These are phyloP conservation scores for Fusarium devonianum DNA, from an alignment of 2,329 filamentous ascomycete genomes.

Conservation along the genomic window DNA sequence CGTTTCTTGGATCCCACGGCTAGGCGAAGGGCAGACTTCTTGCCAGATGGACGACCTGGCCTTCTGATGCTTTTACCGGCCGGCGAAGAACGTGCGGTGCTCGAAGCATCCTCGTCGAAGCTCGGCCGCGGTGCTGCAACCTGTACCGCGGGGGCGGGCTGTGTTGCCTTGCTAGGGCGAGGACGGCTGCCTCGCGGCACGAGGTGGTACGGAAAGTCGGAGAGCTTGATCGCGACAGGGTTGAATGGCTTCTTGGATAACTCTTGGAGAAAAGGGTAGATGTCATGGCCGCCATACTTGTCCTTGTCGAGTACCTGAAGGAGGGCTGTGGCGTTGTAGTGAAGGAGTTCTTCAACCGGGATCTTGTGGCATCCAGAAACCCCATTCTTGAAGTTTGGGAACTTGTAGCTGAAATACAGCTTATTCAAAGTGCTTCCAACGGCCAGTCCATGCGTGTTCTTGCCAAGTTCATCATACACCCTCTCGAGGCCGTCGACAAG, in stretches of 20 bases:
- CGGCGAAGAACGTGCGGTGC: slow-evolving; percentile 30
- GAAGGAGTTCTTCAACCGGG: slow-evolving; percentile 51
- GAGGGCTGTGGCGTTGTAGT: slow-evolving; percentile 55
- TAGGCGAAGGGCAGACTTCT: slow-evolving; percentile 55
- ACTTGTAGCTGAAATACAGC: slow-evolving; percentile 46
- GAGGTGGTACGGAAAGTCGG: slow-evolving; percentile 42
- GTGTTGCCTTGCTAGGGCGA: slow-evolving; percentile 8
- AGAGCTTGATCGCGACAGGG: slow-evolving; percentile 39
- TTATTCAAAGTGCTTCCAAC: slow-evolving; percentile 36
- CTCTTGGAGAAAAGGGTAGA: slow-evolving; percentile 47
- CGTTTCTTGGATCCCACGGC: slow-evolving; percentile 55
- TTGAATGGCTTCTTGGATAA: slow-evolving; percentile 39
- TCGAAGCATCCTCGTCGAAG: slow-evolving; percentile 28
- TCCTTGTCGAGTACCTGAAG: slow-evolving; percentile 45
- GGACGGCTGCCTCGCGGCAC: slow-evolving; percentile 34
- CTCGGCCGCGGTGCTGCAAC: background rate
- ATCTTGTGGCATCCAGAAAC: slow-evolving; percentile 50
- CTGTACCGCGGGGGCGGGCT: background rate
- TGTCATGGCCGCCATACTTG: slow-evolving; percentile 45
- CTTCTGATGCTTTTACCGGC: slow-evolving; percentile 47
- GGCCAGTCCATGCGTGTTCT: slow-evolving; percentile 37
- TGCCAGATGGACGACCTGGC: slow-evolving; percentile 51
- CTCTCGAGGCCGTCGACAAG: slow-evolving; percentile 41
- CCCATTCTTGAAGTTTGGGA: slow-evolving; percentile 41
- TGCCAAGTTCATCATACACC: slow-evolving; percentile 20